These are phyloP conservation scores for Candida buenavistaensis DNA, from an alignment of 1,139 yeast genomes.

Conservation along the genomic window DNA sequence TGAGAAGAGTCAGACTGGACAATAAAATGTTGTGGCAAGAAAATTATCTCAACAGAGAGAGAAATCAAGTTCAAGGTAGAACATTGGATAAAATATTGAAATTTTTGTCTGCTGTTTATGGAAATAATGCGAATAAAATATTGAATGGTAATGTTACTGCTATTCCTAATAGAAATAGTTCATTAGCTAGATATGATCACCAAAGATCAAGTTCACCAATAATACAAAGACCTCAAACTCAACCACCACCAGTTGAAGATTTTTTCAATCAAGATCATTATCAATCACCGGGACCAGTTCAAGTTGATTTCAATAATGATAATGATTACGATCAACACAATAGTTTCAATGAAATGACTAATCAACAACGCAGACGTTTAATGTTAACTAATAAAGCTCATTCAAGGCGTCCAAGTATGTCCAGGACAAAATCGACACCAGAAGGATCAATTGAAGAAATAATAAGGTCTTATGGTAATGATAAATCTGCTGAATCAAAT, in stretches of 20 bases:
- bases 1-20: constrained; percentile 78
- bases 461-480: constrained; percentile 27
- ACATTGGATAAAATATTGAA: constrained; percentile 85
- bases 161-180: constrained; percentile 1
- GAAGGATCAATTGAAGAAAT: constrained; percentile 37
- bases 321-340: constrained; percentile 2
- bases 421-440: constrained; percentile 15
- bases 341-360: constrained; percentile 5
- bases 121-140: constrained; percentile 58
- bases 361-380: constrained; percentile 31
- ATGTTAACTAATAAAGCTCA: constrained; percentile 47
- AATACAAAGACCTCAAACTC: constrained; percentile 9
- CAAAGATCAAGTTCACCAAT: constrained; percentile 8
- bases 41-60: constrained; percentile 76
- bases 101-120: constrained; percentile 82
- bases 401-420: constrained; percentile 17
- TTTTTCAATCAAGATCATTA: constrained; percentile 3
- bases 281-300: constrained; percentile 16
- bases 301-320: constrained; percentile 12
- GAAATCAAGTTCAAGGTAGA: constrained; percentile 81
- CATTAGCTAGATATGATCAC: constrained; percentile 11
- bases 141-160: constrained; percentile 32
- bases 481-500: constrained; percentile 14
- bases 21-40: constrained; percentile 92
- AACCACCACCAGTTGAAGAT: constrained; percentile 10